Evolutionary conservation across 129 eudicot genomes (phyloP), one percentile per base, ranked within the genome.

Genomic region (Rutidosis leptorrhynchoides): DNA sequence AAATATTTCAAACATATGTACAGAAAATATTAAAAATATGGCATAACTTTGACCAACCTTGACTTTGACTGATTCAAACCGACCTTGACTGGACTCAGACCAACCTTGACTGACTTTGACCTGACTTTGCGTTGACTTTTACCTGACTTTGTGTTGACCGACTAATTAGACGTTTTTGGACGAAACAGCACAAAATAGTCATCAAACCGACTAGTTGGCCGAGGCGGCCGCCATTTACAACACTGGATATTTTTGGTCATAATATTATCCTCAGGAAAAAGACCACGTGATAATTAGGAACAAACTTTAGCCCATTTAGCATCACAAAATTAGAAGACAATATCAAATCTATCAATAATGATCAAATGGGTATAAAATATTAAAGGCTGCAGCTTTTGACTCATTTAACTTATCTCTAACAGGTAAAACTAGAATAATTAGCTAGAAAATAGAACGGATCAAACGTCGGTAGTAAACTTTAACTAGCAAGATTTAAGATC

Each of bases 401-500:
- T 40, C n/a, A 12, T 40, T 40, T 3, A 40, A 40, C 6, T 11
- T 40, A 40, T 40, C 46, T 40, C 46, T 40, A 40, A 40, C 0
- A 16, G 5, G 46, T 40, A 12, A 40, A 40, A 40, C 5, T 40
- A 2, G 10, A 10, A 40, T 40, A 40, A 40, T 40, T 40, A 40
- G 2, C 46, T 12, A 11, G 16, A 37, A 2, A 30, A 30, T 1
- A 12, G 12, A 40, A 40, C 2, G 4, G 46, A 5, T 40, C 6
- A 40, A 40, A 40, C 12, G 46, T 40, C 12, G 46, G 46, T 12
- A 33, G 68, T 12, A 62, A 58, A 58, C 62, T 4, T 17, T 25
- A 79, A 79, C 46, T 49, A 12, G 70, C 28, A 74, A 30, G 62
- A 33, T n/a, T 17, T 24, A 25, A 55, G 46, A 54, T 59, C 58